Base-by-base conservation (phyloP, 371 early-diverging fungal species). In the Entomophthora muscae region DNA sequence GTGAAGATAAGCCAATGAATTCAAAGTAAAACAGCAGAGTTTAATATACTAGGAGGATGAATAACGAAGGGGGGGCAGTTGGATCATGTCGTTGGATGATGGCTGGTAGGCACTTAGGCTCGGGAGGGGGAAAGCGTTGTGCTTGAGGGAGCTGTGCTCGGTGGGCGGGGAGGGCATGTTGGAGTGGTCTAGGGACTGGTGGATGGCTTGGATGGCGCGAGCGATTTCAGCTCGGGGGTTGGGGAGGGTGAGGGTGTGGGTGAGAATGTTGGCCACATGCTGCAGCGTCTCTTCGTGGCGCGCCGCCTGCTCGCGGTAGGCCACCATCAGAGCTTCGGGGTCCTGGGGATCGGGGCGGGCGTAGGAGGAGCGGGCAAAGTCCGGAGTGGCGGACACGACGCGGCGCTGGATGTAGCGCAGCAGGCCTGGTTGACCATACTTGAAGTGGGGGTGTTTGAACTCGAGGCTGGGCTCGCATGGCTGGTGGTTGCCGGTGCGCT, bases 401-500 rank as follows among this genome's bases (percentile, higher is more conserved):
- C 56, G 56, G 12, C 56, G 56, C 28, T 55, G 56, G n/a, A 55
- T 55, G n/a, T 7, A 55, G 22, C 28, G 12, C 12, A 55, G 26
- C 0, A 24, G 22, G 10, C n/a, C 26, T 7, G 56, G 56, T 17
- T 27, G 3, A 22, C n/a, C 56, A 24, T 27, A 24, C 28, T 24
- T 22, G 56, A 55, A 55, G 28, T 55, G 3, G 22, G 56, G 28
- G 28, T 55, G 56, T 26, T 55, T 55, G n/a, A 24, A 55, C 56
- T 24, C 28, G 12, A 55, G 28, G 12, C n/a, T 22, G 22, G 22
- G 56, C 28, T 55, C 56, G 26, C 22, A 3, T 13, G 26, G 56
- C 24, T 22, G 22, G 28, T 27, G 24, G 28, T 55, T 22, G 56
- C 56, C n/a, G 56, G 22, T 24, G 28, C 56, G 56, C 65, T 81